Evolutionary conservation across 805 yeast genomes (phyloP), one percentile per base, ranked within the genome.

Genomic region (Candida tammaniensis): DNA sequence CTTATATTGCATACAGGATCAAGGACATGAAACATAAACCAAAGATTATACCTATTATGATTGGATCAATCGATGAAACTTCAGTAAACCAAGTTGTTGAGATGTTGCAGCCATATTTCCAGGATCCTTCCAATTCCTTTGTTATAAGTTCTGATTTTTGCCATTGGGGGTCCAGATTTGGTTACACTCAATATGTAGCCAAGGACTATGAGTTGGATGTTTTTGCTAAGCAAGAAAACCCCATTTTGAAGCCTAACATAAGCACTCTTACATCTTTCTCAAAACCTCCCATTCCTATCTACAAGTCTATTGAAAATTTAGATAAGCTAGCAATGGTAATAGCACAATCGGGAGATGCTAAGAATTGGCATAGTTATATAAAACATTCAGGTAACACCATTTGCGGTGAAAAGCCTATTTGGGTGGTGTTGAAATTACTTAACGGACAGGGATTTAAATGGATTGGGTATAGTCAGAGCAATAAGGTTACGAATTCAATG

Each of bases 61-160:
- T 93, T 4, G 81, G 95, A 15, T 78, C 77, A 10, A 63, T 81
- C 22, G 74, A 72, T 35, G 63, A 64, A 11, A 40, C 39, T 2
- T 60, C 72, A 28, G 77, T 75, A 35, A 44, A 52, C 7, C 52
- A 58, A 12, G 49, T 85, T 12, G 81, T 81, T 0, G 46, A 51
- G 3, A 47, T 64, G 2, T 60, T 91, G 35, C 54, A 58, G 7
- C 77, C 81, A 1, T 82, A 71, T 48, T 50, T 86, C 33, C 55
- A 55, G 5, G 73, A 80, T 46, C 70, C 72, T 19, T 58, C 60
- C 16, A 78, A 76, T 47, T 80, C 86, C 2, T 85, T 93, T 55
- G 77, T 86, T 11, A 70, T 93, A 4, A 84, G 95, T 53, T 76
- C 91, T 2, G 98, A 93, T 62, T 93, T 93, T 51, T 89, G 97